Conservation (phyloP, 768 basidiomycete genomes). For the Boletus fagicola region DNA sequence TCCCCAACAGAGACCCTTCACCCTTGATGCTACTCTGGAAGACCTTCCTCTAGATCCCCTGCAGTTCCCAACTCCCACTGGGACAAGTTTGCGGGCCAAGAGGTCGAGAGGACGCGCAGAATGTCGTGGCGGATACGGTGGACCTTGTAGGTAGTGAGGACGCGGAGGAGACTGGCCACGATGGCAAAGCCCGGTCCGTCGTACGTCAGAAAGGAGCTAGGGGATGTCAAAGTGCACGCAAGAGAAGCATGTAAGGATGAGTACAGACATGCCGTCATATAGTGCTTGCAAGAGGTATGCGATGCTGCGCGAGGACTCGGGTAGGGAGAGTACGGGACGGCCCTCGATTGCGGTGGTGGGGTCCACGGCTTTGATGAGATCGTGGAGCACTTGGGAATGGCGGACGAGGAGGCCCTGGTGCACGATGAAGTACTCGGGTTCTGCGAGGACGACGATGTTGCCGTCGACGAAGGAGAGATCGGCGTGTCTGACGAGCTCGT, state of each 20-base stretch:
- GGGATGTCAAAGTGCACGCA: slow-evolving; percentile 17
- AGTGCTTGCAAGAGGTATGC: slow-evolving; percentile 58
- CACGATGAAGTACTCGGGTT: slow-evolving; percentile 60
- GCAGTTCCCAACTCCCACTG: slow-evolving; percentile 75
- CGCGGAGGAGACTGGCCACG: slow-evolving; percentile 55
- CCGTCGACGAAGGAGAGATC: slow-evolving; percentile 67
- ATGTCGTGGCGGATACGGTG: slow-evolving; percentile 56
- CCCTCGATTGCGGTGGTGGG: slow-evolving; percentile 44
- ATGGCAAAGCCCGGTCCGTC: slow-evolving; percentile 50
- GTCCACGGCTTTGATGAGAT: slow-evolving; percentile 38
- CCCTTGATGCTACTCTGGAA: no score
- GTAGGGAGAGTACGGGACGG: slow-evolving; percentile 51
- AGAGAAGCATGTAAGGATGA: background rate
- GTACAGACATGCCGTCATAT: slow-evolving; percentile 67
- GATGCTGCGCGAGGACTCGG: slow-evolving; percentile 57
- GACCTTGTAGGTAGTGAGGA: slow-evolving; percentile 65
- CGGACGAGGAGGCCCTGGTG: slow-evolving; percentile 64
- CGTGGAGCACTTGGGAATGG: slow-evolving; percentile 54
- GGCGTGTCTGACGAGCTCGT: slow-evolving; percentile 41
- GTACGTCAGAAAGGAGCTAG: slow-evolving; percentile 47
- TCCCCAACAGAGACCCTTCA: no score
- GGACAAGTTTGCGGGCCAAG: slow-evolving; percentile 62
- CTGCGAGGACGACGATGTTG: slow-evolving; percentile 62
- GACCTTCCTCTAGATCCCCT: no score
- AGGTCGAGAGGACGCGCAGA: slow-evolving; percentile 46